Conservation (phyloP, 257 asterid genomes). For the Haberlea rhodopensis region DNA sequence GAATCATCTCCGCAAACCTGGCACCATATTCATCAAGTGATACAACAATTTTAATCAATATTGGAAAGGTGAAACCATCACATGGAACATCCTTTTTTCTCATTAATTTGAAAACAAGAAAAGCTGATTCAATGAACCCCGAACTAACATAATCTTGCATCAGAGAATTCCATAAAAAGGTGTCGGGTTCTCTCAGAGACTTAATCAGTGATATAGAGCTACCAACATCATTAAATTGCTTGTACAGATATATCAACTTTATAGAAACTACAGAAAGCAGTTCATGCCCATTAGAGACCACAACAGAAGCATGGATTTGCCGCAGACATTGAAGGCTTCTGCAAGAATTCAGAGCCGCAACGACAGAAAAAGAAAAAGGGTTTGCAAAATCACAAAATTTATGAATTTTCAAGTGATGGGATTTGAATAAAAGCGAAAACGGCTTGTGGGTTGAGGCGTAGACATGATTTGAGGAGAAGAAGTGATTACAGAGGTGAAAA, state of each 20-base stretch:
- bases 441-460: conserved; percentile 8
- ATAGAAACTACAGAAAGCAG: conserved; percentile 2
- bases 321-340: conserved; percentile 32
- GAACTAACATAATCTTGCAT: conserved; percentile 33
- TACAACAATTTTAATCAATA: conserved; percentile 29
- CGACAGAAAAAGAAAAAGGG: conserved; percentile 15
- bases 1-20: conserved; percentile 35
- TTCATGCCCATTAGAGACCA: conserved; percentile 31
- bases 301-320: conserved; percentile 38
- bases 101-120: conserved; percentile 39
- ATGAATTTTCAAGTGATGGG: conserved; percentile 32
- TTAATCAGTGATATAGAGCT: conserved; percentile 31
- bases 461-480: conserved; percentile 9
- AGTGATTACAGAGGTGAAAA: conserved; percentile 5
- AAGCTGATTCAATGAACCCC: conserved; percentile 30
- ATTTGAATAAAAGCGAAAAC: conserved; percentile 16
- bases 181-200: conserved; percentile 24
- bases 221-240: conserved; percentile 27
- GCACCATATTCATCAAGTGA: conserved; percentile 20
- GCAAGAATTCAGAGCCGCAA: conserved; percentile 32
- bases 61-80: conserved; percentile 49
- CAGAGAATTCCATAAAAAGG: conserved; percentile 40
- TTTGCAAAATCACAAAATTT: conserved; percentile 2
- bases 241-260: conserved; percentile 38
- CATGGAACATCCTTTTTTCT: conserved; percentile 37